Conservation (phyloP, 2,329 filamentous ascomycete genomes). For the Ophiocordyceps camponoti-floridani region DNA sequence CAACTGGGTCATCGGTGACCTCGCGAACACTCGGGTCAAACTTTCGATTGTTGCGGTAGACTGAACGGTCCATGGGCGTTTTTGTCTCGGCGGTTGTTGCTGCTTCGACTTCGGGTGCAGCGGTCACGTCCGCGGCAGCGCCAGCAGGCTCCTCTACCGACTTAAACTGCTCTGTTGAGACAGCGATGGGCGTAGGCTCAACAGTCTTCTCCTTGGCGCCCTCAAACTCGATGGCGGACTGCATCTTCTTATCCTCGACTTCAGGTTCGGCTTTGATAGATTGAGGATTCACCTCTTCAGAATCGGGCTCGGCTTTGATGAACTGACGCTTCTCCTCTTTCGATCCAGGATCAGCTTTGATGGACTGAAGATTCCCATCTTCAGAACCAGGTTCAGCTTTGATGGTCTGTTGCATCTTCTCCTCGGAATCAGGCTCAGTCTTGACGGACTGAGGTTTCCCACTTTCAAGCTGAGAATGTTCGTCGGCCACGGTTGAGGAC, state of each 20-base stretch:
- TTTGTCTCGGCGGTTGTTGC: slow-evolving; percentile 20
- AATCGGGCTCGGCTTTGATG: background rate
- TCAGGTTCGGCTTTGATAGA: background rate
- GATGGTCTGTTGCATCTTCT: background rate
- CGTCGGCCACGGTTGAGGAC: slow-evolving; percentile 2
- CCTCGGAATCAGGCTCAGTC: background rate
- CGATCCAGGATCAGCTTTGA: background rate
- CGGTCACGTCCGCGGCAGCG: too few species aligned
- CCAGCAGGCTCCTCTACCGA: background rate
- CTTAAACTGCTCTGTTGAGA: background rate
- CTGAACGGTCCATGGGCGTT: slow-evolving; percentile 18
- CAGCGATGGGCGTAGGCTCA: background rate
- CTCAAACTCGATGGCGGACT: background rate
- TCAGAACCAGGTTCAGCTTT: background rate
- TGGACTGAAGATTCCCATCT: background rate
- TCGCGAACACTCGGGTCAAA: slow-evolving; percentile 50
- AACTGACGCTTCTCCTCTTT: background rate
- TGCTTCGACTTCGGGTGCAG: background rate
- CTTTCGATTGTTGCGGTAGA: slow-evolving; percentile 41
- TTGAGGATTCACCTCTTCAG: background rate
- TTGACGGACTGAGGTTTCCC: background rate
- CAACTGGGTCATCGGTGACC: slow-evolving; percentile 57
- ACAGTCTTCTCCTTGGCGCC: background rate
- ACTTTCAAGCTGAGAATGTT: background rate
- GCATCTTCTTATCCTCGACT: background rate